These are phyloP conservation scores for Elongisporangium undulatum DNA, from an alignment of 352 stramenopile genomes.

Conservation along the genomic window DNA sequence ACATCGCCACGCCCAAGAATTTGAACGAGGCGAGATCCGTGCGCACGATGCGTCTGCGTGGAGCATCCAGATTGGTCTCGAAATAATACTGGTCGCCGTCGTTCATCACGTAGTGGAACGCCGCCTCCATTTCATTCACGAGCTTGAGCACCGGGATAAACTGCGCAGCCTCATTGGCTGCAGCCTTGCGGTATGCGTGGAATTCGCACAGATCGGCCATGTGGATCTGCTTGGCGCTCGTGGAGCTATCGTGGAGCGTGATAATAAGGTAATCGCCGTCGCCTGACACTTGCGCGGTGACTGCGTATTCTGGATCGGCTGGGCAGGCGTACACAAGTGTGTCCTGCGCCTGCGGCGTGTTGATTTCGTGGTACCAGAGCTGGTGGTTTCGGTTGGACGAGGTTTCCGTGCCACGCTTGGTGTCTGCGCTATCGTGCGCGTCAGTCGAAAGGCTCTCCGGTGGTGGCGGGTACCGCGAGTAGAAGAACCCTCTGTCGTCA, in stretches of 20 bases:
- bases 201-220: conserved; percentile 54
- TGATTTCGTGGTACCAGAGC: conserved; percentile 75
- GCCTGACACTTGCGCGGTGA: conserved; percentile 66
- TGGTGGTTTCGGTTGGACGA: conserved; percentile 76
- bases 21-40: conserved; percentile 26
- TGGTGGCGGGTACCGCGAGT: conserved; percentile 69
- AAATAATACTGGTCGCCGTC: conserved; percentile 88
- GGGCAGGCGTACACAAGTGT: conserved; percentile 75
- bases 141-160: conserved; percentile 64
- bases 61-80: conserved; percentile 78
- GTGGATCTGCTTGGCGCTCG: conserved; percentile 88
- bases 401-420: conserved; percentile 74
- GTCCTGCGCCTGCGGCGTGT: conserved; percentile 68
- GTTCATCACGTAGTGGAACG: conserved; percentile 87
- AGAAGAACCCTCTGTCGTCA: conserved; percentile 85
- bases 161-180: conserved; percentile 9
- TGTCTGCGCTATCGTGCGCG: conserved; percentile 30
- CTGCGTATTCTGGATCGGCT: conserved; percentile 65
- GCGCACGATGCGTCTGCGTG: conserved; percentile 72
- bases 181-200: conserved; percentile 33
- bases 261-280: conserved; percentile 76
- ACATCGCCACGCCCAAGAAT: conserved; percentile 11
- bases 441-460: conserved; percentile 42
- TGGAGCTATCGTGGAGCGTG: conserved; percentile 80
- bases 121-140: conserved; percentile 82